phyloP scores from a whole-genome alignment of 2,329 filamentous ascomycete genomes.

The Thelonectria blattea region DNA sequence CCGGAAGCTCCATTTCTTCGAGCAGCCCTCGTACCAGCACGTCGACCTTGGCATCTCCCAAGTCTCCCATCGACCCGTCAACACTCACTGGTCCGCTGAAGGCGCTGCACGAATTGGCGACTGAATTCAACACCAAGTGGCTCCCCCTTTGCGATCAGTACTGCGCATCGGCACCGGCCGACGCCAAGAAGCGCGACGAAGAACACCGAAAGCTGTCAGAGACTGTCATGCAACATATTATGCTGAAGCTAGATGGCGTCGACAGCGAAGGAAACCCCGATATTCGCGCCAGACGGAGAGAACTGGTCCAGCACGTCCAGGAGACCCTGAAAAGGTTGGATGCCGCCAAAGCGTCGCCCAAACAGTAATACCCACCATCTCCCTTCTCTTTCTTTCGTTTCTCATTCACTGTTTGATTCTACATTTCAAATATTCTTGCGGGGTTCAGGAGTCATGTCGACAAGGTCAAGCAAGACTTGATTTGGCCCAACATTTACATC shows the following conservation, averaged over 20 bases:
- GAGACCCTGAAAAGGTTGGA: constrained; percentile 70
- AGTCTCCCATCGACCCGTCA: constrained; percentile 34
- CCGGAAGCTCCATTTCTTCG: constrained; percentile 45
- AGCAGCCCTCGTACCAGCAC: constrained; percentile 54
- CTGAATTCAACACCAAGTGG: constrained; percentile 68
- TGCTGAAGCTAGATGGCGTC: constrained; percentile 78
- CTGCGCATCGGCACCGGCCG: constrained; percentile 65
- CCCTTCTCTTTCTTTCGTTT: constrained; percentile 7
- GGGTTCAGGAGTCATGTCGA: constrained; percentile 16
- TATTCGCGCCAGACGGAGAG: constrained; percentile 70
- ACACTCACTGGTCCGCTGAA: constrained; percentile 49
- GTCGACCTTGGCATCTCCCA: constrained; percentile 45
- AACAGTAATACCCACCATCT: constrained; percentile 8
- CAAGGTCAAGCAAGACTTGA: constrained; percentile 24
- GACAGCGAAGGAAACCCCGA: constrained; percentile 74
- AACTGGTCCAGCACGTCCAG: constrained; percentile 75
- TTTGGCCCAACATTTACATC: constrained; percentile 30
- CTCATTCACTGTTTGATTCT: neutral
- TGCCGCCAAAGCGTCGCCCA: constrained; percentile 41
- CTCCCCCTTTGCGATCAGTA: constrained; percentile 71
- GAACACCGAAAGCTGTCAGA: constrained; percentile 79
- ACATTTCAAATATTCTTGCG: constrained; percentile 1
- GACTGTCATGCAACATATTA: constrained; percentile 75
- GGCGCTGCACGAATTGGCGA: constrained; percentile 70
- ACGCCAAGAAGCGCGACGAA: constrained; percentile 71